Conservation (phyloP, 257 asterid species). For the Jacaranda mimosifolia region DNA sequence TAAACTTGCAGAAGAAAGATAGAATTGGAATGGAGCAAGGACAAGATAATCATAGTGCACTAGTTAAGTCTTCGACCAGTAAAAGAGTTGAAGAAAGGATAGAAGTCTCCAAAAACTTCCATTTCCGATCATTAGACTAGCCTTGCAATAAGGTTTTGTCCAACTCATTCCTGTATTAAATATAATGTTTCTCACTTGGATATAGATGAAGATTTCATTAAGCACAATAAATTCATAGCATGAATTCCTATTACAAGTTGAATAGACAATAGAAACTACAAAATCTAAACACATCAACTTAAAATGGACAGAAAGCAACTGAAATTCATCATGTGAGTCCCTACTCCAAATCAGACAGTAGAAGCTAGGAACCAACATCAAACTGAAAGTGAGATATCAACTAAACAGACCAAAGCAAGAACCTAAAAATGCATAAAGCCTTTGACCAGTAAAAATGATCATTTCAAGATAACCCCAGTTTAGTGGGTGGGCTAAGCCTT, state of each 20-base stretch:
- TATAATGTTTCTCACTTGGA: not conserved
- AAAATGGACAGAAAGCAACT: not conserved
- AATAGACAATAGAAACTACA: not conserved
- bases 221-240: constrained; percentile 3
- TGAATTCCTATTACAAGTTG: not conserved
- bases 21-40: not conserved
- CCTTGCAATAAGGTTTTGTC: not conserved
- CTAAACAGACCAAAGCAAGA: constrained; percentile 10
- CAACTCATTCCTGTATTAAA: not conserved
- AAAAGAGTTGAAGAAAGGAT: not conserved
- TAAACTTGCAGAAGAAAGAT: not conserved
- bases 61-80: not conserved
- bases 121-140: not conserved
- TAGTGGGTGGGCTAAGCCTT: not conserved
- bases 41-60: not conserved
- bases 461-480: not conserved
- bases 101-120: not conserved
- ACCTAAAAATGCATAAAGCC: not conserved
- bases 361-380: constrained; percentile 18
- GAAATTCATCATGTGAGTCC: not conserved
- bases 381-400: not conserved
- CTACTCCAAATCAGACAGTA: not conserved
- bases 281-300: not conserved
- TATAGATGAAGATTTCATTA: not conserved
- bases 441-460: not conserved